Conservation (phyloP, 768 basidiomycete species). For the Suillus spraguei region DNA sequence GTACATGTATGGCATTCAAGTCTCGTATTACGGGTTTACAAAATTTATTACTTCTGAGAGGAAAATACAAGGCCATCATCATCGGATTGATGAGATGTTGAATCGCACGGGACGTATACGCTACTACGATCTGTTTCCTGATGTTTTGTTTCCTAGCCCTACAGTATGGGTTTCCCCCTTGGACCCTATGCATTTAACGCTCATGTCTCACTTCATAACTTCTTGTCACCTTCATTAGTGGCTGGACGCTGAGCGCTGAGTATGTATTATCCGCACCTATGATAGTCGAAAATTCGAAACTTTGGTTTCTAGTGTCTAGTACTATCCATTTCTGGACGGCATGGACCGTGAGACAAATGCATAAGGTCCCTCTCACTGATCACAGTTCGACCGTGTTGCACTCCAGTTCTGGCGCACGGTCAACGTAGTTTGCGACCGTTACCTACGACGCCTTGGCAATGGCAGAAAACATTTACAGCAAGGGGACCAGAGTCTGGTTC, state of each 20-base stretch:
- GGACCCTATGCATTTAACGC: no score
- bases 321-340: background rate
- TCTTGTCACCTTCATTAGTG: background rate
- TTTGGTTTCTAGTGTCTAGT: no score
- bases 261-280: background rate
- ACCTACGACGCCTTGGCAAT: conserved; percentile 42
- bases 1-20: no score
- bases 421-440: conserved; percentile 19
- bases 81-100: no score
- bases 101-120: no score
- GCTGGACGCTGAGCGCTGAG: background rate
- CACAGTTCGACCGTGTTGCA: conserved; percentile 6
- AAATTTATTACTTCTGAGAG: no score
- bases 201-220: no score
- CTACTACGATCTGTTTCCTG: no score
- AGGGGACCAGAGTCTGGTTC: conserved; percentile 90
- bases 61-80: no score
- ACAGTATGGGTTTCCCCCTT: no score
- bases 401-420: conserved; percentile 6
- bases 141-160: no score
- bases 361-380: conserved; percentile 1
- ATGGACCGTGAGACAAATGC: conserved; percentile 5
- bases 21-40: no score
- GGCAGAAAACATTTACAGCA: conserved; percentile 93
- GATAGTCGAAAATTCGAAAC: background rate